Evolutionary conservation across 2,329 filamentous ascomycete genomes (phyloP).

Genomic region (Ilyonectria mors-panacis): DNA sequence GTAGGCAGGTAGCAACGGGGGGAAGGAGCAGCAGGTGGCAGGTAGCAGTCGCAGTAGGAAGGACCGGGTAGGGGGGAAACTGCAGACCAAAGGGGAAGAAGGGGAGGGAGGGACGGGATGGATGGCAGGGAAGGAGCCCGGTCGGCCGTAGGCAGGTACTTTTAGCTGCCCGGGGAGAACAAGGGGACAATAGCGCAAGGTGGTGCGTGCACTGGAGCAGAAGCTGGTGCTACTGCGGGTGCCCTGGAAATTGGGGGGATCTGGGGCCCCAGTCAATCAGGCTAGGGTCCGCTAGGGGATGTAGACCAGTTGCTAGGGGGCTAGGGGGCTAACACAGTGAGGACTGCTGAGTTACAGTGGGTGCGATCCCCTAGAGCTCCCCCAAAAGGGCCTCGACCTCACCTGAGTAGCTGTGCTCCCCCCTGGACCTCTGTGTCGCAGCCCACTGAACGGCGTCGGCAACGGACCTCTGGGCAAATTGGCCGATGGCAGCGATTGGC

Average conservation of each 20-base stretch:
- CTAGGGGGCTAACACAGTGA: constrained; percentile 17
- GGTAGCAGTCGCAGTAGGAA: constrained; percentile 33
- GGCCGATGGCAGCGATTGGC: constrained; percentile 28
- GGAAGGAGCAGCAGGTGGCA: constrained; percentile 33
- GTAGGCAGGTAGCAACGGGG: constrained; percentile 41
- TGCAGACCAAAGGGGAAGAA: constrained; percentile 43
- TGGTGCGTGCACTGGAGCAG: constrained; percentile 45
- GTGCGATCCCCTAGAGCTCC: constrained; percentile 7
- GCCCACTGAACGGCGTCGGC: constrained; percentile 29
- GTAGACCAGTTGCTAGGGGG: constrained; percentile 26
- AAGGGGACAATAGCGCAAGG: constrained; percentile 24
- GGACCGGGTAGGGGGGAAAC: constrained; percentile 43
- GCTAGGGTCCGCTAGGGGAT: constrained; percentile 39
- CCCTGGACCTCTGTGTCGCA: constrained; percentile 15
- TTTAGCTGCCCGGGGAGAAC: constrained; percentile 11
- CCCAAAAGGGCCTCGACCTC: not conserved
- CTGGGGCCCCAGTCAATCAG: constrained; percentile 35
- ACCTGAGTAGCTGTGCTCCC: constrained; percentile 3
- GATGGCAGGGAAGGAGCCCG: constrained; percentile 22
- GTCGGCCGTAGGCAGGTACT: constrained; percentile 26
- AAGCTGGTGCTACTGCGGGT: constrained; percentile 41
- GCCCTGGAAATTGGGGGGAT: constrained; percentile 48
- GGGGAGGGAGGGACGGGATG: constrained; percentile 22
- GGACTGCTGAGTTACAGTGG: constrained; percentile 19
- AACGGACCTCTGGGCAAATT: constrained; percentile 39